phyloP scores from a whole-genome alignment of 1,284 basidiomycete species.

The Cystobasidiaceae sp. region DNA sequence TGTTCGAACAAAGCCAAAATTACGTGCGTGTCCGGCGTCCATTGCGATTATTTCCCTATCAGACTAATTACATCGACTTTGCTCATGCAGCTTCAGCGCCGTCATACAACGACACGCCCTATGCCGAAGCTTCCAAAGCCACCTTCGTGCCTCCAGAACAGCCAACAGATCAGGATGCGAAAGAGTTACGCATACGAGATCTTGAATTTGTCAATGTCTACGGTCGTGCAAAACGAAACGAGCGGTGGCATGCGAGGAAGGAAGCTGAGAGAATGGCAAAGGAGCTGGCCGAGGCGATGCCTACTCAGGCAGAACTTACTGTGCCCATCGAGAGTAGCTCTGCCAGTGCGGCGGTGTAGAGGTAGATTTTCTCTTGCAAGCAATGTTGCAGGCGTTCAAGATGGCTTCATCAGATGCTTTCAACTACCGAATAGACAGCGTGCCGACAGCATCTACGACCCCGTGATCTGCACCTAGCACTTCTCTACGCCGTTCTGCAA shows the following conservation, averaged over 20 bases:
- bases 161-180: not conserved
- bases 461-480: conserved; percentile 14
- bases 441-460: conserved; percentile 10
- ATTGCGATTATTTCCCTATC: not conserved
- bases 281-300: no score
- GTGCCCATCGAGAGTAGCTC: no score
- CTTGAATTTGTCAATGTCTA: conserved; percentile 17
- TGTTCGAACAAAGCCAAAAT: not conserved
- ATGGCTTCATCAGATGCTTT: not conserved
- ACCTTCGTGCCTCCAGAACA: conserved; percentile 11
- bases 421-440: not conserved
- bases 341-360: no score
- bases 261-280: not conserved
- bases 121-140: not conserved
- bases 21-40: not conserved
- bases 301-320: no score
- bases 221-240: conserved; percentile 13
- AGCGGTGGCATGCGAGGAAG: conserved; percentile 12
- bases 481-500: conserved; percentile 30
- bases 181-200: conserved; percentile 14
- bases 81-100: not conserved
- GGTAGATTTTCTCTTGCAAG: no score
- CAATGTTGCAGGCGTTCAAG: not conserved
- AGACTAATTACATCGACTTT: not conserved
- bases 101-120: conserved; percentile 9